phyloP scores from a whole-genome alignment of 129 eudicot species.

The Ambrosia trifida region DNA sequence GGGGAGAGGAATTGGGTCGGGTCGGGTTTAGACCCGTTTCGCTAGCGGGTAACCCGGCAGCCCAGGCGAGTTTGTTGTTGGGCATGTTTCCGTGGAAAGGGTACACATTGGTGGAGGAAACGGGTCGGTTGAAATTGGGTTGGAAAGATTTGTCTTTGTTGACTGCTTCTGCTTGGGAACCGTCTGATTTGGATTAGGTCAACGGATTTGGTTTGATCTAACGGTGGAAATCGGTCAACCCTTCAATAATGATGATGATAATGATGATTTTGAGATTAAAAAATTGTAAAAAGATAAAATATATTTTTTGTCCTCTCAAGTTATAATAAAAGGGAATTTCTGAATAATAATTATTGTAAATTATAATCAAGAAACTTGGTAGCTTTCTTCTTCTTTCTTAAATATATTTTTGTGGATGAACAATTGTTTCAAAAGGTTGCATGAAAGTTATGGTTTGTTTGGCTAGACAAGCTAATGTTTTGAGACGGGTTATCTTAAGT shows the following conservation, averaged over 20 bases:
- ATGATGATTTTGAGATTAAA: not conserved
- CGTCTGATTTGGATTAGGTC: slow-evolving; percentile 40
- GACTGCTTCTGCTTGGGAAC: slow-evolving; percentile 95
- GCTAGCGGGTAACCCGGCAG: slow-evolving; percentile 83
- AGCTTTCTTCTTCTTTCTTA: not conserved
- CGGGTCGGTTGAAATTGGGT: slow-evolving; percentile 78
- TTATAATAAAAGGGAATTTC: slow-evolving; percentile 21
- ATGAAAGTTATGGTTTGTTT: no score
- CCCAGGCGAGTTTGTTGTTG: slow-evolving; percentile 72
- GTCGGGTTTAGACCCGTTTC: slow-evolving; percentile 73
- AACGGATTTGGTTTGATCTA: slow-evolving; percentile 22
- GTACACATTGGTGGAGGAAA: slow-evolving; percentile 82
- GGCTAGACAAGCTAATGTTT: no score
- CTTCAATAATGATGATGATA: not conserved
- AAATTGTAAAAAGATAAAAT: slow-evolving; percentile 24
- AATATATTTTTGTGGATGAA: not conserved
- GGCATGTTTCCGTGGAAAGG: slow-evolving; percentile 98
- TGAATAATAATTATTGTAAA: not conserved
- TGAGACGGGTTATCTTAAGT: no score
- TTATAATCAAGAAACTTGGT: not conserved
- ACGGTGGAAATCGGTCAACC: slow-evolving; percentile 23
- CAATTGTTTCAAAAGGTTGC: not conserved
- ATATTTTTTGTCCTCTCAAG: not conserved
- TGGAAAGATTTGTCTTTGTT: slow-evolving; percentile 93
- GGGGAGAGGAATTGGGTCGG: slow-evolving; percentile 75